Evolutionary conservation across 2,329 filamentous ascomycete genomes (phyloP).

Genomic region (Cadophora sp.): DNA sequence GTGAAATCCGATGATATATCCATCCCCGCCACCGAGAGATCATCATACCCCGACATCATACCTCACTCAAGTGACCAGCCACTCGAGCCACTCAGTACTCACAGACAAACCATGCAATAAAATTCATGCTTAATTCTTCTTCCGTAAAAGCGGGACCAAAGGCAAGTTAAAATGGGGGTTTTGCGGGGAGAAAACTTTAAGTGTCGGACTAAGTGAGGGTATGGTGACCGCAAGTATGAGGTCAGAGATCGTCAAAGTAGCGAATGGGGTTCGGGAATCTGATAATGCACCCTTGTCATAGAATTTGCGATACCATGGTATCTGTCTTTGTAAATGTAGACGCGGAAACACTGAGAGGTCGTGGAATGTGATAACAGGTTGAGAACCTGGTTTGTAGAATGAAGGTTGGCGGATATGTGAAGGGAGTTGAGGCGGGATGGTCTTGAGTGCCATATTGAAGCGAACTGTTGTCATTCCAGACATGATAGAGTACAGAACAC

Average conservation of each 20-base stretch:
- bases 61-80: not conserved
- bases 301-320: not conserved
- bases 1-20: not conserved
- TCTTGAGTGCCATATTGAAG: not conserved
- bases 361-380: not conserved
- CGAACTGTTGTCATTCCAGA: not conserved
- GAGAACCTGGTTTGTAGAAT: not conserved
- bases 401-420: not conserved
- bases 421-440: not conserved
- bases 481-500: not conserved
- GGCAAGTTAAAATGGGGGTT: not conserved
- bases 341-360: not conserved
- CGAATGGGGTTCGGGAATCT: not conserved
- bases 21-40: not conserved
- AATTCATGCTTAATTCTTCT: not conserved
- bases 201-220: not conserved
- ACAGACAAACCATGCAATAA: not conserved
- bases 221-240: slow-evolving; percentile 11
- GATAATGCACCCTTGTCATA: slow-evolving; percentile 8
- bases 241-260: slow-evolving; percentile 1
- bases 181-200: not conserved
- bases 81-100: too few species aligned
- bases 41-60: not conserved
- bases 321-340: not conserved
- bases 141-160: not conserved